Evolutionary conservation across 768 basidiomycete species (phyloP).

Genomic region (Trametopsis cervina): DNA sequence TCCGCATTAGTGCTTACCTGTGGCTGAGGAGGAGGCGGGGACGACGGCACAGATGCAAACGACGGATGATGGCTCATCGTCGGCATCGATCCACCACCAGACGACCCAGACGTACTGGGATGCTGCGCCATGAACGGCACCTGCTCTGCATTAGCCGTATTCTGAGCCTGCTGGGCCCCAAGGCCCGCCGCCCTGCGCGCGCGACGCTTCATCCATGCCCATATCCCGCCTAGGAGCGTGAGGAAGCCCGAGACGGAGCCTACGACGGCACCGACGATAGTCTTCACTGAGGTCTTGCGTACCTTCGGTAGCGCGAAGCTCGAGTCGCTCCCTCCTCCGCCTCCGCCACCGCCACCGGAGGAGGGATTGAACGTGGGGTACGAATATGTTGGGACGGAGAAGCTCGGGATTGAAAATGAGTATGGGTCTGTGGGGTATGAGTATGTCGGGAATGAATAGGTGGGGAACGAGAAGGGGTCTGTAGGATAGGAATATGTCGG

Average conservation of each 20-base stretch:
- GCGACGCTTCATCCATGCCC: background rate
- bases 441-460: background rate
- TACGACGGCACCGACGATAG: slow-evolving; percentile 3
- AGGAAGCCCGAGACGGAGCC: slow-evolving; percentile 5
- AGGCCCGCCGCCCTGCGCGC: background rate
- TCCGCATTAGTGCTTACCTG: too few species aligned
- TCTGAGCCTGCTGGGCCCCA: background rate
- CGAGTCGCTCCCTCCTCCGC: background rate
- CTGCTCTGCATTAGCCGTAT: background rate
- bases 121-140: slow-evolving; percentile 1
- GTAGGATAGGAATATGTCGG: slow-evolving; percentile 4
- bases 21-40: too few species aligned
- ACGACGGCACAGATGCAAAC: too few species aligned
- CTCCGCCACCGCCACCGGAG: background rate
- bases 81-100: background rate
- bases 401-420: background rate
- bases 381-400: background rate
- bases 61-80: background rate
- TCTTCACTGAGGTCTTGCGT: slow-evolving; percentile 3
- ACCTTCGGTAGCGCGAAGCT: background rate
- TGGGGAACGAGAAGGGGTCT: background rate
- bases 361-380: background rate
- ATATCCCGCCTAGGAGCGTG: slow-evolving; percentile 1
- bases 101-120: too few species aligned
- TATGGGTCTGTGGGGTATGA: background rate